A percentile compares a stretch with the other conserved stretches of the same genome.
Conservation (phyloP, 768 basidiomycete species). For the Postia placenta region DNA sequence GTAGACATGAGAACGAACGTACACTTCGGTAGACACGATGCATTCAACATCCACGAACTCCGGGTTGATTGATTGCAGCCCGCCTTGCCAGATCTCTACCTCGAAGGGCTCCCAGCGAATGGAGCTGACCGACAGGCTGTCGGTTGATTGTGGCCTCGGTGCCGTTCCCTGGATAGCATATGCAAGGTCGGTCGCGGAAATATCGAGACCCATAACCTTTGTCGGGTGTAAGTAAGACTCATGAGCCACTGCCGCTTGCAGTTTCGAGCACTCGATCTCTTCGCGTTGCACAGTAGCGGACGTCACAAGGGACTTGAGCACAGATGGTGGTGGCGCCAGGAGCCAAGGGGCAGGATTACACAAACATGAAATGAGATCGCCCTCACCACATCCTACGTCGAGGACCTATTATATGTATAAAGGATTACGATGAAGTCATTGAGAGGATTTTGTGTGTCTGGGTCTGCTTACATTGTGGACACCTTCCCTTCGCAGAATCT, state of each 20-base stretch:
- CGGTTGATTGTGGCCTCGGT: no score
- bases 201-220: slow-evolving; percentile 59
- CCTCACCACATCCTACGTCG: slow-evolving; percentile 84
- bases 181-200: slow-evolving; percentile 45
- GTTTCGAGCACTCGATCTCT: not conserved
- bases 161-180: slow-evolving; percentile 44
- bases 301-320: slow-evolving; percentile 1
- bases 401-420: slow-evolving; percentile 50
- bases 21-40: slow-evolving; percentile 82
- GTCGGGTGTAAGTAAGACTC: slow-evolving; percentile 12
- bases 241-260: not conserved
- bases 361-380: slow-evolving; percentile 62
- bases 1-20: slow-evolving; percentile 23
- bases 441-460: not conserved
- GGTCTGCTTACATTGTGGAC: slow-evolving; percentile 13
- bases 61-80: slow-evolving; percentile 60
- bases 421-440: not conserved
- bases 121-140: slow-evolving; percentile 7
- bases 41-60: slow-evolving; percentile 61
- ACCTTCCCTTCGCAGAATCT: slow-evolving; percentile 19
- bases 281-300: not conserved
- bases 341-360: slow-evolving; percentile 74
- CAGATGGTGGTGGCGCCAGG: slow-evolving; percentile 23
- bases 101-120: slow-evolving; percentile 65
- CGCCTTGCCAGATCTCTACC: slow-evolving; percentile 70